Evolutionary conservation across 2,329 filamentous ascomycete genomes (phyloP).

Genomic region (Aspergillus aculeatus): DNA sequence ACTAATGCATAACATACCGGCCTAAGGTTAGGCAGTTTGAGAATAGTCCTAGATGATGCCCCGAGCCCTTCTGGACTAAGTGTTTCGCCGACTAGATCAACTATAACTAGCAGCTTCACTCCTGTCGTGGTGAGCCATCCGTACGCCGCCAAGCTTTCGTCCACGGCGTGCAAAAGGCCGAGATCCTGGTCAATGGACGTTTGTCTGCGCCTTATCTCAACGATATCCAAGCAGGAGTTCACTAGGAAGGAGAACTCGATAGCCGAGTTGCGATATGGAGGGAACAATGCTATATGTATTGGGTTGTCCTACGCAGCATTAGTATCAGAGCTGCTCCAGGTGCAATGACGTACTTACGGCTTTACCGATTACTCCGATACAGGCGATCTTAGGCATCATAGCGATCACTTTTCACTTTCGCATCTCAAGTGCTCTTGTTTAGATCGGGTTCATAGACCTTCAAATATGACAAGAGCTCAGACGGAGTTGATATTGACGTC

Average conservation of each 20-base stretch:
- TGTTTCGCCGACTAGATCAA: constrained; percentile 78
- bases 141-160: constrained; percentile 90
- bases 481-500: too few species aligned
- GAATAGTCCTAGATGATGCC: constrained; percentile 55
- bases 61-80: constrained; percentile 32
- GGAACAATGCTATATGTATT: constrained; percentile 88
- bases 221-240: constrained; percentile 88
- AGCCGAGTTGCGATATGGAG: constrained; percentile 62
- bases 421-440: not conserved
- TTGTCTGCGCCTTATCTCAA: constrained; percentile 76
- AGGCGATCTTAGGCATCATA: constrained; percentile 75
- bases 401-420: constrained; percentile 30
- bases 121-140: constrained; percentile 97
- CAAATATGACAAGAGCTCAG: too few species aligned
- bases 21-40: constrained; percentile 84
- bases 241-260: constrained; percentile 91
- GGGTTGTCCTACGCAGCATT: constrained; percentile 74
- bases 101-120: constrained; percentile 82
- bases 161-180: constrained; percentile 86
- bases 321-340: not conserved
- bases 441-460: too few species aligned
- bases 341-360: constrained; percentile 58
- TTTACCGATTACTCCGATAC: constrained; percentile 89
- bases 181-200: constrained; percentile 78
- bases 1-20: constrained; percentile 54